Evolutionary conservation across 495 filamentous ascomycete species (phyloP).

Genomic region (Trichoderma virens): DNA sequence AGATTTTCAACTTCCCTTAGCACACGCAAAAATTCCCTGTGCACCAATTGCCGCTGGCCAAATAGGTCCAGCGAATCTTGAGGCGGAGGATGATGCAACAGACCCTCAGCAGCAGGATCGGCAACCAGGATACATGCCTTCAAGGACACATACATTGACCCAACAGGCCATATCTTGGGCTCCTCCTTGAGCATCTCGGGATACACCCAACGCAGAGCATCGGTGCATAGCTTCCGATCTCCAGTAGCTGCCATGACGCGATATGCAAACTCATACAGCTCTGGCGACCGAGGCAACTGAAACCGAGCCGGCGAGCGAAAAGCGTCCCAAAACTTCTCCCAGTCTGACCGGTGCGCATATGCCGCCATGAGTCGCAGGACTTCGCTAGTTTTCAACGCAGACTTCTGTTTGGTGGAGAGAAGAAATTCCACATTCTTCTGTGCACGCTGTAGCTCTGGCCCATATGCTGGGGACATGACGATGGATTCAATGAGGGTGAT

Average conservation of each 20-base stretch:
- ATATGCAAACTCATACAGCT: constrained; percentile 52
- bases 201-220: constrained; percentile 42
- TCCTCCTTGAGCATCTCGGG: constrained; percentile 53
- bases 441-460: constrained; percentile 14
- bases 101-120: constrained; percentile 35
- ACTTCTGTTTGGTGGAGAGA: constrained; percentile 17
- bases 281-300: constrained; percentile 39
- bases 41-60: background rate
- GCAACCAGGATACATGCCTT: constrained; percentile 45
- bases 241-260: constrained; percentile 38
- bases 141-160: constrained; percentile 30
- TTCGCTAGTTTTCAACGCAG: constrained; percentile 40
- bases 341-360: constrained; percentile 34
- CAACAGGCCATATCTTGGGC: constrained; percentile 41
- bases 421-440: constrained; percentile 21
- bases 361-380: constrained; percentile 41
- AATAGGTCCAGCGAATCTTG: background rate
- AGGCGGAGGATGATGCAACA: background rate
- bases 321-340: constrained; percentile 51
- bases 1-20: background rate
- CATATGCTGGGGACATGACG: constrained; percentile 8
- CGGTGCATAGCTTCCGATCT: constrained; percentile 37
- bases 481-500: constrained; percentile 30
- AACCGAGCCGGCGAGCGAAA: constrained; percentile 51
- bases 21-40: constrained; percentile 12